Evolutionary conservation across 1,284 basidiomycete genomes (phyloP), one percentile per base, ranked within the genome.

Genomic region (Tremellales sp.): DNA sequence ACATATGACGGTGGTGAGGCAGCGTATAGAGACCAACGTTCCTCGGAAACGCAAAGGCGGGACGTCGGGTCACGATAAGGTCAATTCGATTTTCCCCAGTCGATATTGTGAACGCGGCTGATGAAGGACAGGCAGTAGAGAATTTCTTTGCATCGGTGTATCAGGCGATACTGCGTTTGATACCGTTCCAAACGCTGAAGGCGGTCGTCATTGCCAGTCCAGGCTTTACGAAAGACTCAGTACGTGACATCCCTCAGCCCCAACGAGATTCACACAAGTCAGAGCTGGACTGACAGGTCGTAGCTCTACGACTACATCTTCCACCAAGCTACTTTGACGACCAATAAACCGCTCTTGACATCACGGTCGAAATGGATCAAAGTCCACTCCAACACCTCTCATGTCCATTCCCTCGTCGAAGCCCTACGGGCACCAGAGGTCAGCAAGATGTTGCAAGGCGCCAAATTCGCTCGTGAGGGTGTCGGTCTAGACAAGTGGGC

Each of bases 161-260:
- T 70, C 83, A 89, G 26, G 84, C 90, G 0, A 88, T 97, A 58
- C 73, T 92, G 19, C 83, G 93, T 40, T 87, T 97, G 68, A 87
- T 98, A 52, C 89, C 91, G 11, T 92, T 86, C 62, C 78, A 83
- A 22, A 73, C 81, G 25, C 79, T 98, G 36, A 86, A 86, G 39
- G 91, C 89, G 1, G 87, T 99, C 60, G 89, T 98, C 43, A 86
- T 99, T 58, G 96, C 96, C 4, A 93, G 89, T 56, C 94, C 96
- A 4, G 96, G 94, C 1, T 97, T 96, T 82, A 87, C 93, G 19
- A 83, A 87, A 65, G 96, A 99, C 59, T 79, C 85, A 1, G 87
- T 97, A 41, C 49, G 72, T 60, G 15, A 5, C 7, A 23, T n/a
- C n/a, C n/a, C n/a, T n/a, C n/a, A n/a, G n/a, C n/a, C n/a, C n/a